Percentiles rank a stretch among this genome's conserved stretches.
Evolutionary conservation across 2,329 filamentous ascomycete species (phyloP).

Genomic region (Cadophora gregata): DNA sequence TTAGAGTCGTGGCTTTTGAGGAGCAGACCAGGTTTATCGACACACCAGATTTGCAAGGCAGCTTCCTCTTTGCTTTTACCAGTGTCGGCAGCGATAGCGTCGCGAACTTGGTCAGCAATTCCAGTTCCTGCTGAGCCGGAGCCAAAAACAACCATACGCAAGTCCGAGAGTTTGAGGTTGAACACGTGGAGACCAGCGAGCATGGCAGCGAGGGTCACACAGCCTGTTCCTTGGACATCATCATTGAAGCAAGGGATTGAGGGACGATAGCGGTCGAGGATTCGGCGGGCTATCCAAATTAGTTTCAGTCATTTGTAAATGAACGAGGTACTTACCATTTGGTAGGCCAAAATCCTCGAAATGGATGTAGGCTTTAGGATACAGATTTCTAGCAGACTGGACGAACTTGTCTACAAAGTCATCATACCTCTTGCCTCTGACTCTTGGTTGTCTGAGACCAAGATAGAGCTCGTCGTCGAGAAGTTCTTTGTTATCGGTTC

Average conservation of each 20-base stretch:
- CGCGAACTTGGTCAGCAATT: conserved; percentile 83
- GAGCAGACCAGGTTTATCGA: conserved; percentile 82
- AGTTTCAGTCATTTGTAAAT: neutral
- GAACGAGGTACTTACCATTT: conserved; percentile 58
- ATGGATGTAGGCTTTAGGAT: conserved; percentile 82
- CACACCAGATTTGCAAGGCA: conserved; percentile 78
- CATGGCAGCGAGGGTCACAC: conserved; percentile 83
- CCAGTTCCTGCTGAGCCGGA: conserved; percentile 83
- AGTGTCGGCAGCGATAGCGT: conserved; percentile 75
- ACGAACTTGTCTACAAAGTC: conserved; percentile 79
- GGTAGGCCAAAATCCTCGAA: conserved; percentile 86
- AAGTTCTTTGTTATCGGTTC: conserved; percentile 79
- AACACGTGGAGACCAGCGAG: conserved; percentile 76
- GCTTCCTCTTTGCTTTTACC: conserved; percentile 75
- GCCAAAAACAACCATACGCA: conserved; percentile 78
- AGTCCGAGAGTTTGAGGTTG: conserved; percentile 68
- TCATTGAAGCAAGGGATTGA: conserved; percentile 88
- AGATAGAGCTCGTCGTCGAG: conserved; percentile 81
- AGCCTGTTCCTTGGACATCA: conserved; percentile 88
- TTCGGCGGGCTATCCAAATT: conserved; percentile 57
- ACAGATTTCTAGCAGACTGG: conserved; percentile 68
- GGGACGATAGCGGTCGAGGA: conserved; percentile 77
- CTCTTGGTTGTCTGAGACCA: conserved; percentile 70
- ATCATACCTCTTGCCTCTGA: conserved; percentile 76
- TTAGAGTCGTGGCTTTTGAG: conserved; percentile 64